Evolutionary conservation across 768 basidiomycete species (phyloP).

Genomic region (Rhodocollybia butyracea): DNA sequence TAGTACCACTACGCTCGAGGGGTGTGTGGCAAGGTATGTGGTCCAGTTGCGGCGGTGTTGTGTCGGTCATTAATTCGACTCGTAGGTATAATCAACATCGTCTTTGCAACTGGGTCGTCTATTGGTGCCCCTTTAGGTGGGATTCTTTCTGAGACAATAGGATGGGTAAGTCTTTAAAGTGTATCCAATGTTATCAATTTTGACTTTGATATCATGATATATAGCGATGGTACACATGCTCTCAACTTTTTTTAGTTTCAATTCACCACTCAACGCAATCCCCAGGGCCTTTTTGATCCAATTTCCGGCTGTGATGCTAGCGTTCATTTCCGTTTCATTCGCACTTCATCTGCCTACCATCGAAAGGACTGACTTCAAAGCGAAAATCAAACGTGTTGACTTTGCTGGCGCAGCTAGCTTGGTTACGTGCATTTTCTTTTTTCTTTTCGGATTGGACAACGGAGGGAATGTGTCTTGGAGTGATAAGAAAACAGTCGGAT

Average conservation of each 20-base stretch:
- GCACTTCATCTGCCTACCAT: constrained; percentile 51
- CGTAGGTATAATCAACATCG: constrained; percentile 54
- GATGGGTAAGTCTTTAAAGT: too few species aligned
- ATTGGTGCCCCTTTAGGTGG: constrained; percentile 64
- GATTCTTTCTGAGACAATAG: constrained; percentile 56
- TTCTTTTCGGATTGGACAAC: constrained; percentile 56
- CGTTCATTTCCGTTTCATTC: constrained; percentile 49
- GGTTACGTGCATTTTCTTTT: constrained; percentile 49
- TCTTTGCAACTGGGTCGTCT: constrained; percentile 55
- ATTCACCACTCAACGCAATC: not conserved
- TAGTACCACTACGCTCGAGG: constrained; percentile 56
- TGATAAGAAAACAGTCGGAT: constrained; percentile 32
- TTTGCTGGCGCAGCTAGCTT: constrained; percentile 57
- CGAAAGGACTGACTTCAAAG: constrained; percentile 36
- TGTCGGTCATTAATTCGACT: not conserved
- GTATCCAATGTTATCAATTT: too few species aligned
- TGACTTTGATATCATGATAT: too few species aligned
- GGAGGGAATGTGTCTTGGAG: constrained; percentile 50
- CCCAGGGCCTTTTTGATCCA: constrained; percentile 57
- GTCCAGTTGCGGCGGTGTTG: not conserved
- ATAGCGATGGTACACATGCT: constrained; percentile 49
- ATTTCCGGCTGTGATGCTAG: constrained; percentile 53
- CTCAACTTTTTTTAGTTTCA: not conserved
- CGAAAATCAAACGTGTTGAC: constrained; percentile 60
- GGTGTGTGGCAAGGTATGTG: constrained; percentile 67